phyloP scores from a whole-genome alignment of 371 early-diverging fungal species.

The Rhizopus sp. region DNA sequence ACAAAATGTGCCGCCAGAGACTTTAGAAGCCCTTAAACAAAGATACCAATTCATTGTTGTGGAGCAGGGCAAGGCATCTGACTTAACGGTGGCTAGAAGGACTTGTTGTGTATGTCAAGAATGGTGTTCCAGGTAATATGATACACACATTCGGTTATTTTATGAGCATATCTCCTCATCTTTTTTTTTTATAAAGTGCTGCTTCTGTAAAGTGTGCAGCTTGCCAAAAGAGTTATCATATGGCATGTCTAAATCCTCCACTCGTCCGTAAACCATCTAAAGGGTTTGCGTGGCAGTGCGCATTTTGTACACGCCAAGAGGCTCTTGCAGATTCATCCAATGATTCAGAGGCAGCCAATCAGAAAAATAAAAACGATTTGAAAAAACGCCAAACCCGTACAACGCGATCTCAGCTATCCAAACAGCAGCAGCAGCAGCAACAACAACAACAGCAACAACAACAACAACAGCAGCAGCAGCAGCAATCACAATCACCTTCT shows the following conservation, averaged over 20 bases:
- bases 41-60: conserved; percentile 82
- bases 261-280: conserved; percentile 72
- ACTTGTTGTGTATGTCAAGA: conserved; percentile 77
- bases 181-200: conserved; percentile 31
- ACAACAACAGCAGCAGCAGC: not conserved
- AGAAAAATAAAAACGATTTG: not conserved
- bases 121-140: conserved; percentile 70
- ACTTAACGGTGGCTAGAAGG: conserved; percentile 69
- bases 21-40: conserved; percentile 63
- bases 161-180: not conserved
- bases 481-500: not conserved
- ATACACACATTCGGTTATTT: not conserved
- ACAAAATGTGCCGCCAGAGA: conserved; percentile 77
- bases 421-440: no score
- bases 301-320: conserved; percentile 58
- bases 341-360: not conserved
- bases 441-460: conserved; percentile 3
- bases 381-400: conserved; percentile 21
- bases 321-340: conserved; percentile 1
- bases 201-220: conserved; percentile 68
- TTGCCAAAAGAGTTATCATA: conserved; percentile 75
- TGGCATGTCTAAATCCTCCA: conserved; percentile 79
- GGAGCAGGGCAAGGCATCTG: conserved; percentile 78
- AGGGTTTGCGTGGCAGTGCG: conserved; percentile 84
- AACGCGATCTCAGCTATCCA: conserved; percentile 15